Conservation (phyloP, 2,329 filamentous ascomycete genomes). For the Ascosphaera aggregata region DNA sequence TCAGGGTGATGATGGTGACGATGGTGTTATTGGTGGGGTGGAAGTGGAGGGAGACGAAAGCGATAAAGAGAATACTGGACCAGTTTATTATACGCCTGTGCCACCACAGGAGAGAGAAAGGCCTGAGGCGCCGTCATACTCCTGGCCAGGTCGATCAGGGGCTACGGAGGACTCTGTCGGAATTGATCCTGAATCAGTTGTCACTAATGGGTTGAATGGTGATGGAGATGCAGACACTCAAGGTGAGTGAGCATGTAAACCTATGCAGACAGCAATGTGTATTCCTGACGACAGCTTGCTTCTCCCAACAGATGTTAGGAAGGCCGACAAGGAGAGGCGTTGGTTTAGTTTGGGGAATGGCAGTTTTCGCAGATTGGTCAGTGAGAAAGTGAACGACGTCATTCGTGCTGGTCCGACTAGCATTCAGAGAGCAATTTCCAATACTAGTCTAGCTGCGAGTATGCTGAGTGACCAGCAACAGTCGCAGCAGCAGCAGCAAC, state of each 20-base stretch:
- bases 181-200: not conserved
- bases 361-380: not conserved
- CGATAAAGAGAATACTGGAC: not conserved
- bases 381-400: not conserved
- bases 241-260: too few relatives aligned
- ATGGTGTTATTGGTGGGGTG: not conserved
- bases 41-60: not conserved
- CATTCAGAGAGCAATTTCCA: not conserved
- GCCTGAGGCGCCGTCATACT: not conserved
- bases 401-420: not conserved
- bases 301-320: not conserved
- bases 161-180: not conserved
- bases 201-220: not conserved
- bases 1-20: not conserved
- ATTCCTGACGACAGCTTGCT: not conserved
- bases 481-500: too few relatives aligned
- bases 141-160: not conserved
- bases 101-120: not conserved
- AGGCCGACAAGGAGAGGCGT: not conserved
- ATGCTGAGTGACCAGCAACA: too few relatives aligned
- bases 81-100: not conserved
- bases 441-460: not conserved
- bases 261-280: not conserved
- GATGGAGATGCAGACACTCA: not conserved
- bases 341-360: not conserved